phyloP scores from a whole-genome alignment of 1,139 yeast genomes.

The Wickerhamiella infanticola region DNA sequence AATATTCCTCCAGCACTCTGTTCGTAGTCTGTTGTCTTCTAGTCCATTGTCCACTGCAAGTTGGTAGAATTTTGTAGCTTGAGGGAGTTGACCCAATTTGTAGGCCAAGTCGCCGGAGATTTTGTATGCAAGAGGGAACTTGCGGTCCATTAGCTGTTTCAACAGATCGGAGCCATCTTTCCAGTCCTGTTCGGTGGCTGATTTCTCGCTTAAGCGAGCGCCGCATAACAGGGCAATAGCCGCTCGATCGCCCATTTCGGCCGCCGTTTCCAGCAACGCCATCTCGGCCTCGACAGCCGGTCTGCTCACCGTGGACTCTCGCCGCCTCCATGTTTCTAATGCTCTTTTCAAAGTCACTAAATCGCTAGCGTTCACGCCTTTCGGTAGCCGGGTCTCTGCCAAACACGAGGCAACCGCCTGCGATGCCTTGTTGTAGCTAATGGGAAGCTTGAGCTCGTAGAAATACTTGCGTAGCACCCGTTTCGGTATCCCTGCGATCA shows the following conservation, averaged over 20 bases:
- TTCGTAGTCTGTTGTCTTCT: constrained; percentile 40
- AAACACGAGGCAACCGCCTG: constrained; percentile 14
- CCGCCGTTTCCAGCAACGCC: constrained; percentile 62
- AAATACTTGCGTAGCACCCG: constrained; percentile 17
- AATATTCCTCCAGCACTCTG: constrained; percentile 57
- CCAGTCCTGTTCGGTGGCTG: constrained; percentile 36
- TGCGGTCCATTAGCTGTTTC: constrained; percentile 40
- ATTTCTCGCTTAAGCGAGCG: constrained; percentile 22
- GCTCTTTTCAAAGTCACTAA: constrained; percentile 55
- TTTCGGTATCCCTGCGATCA: constrained; percentile 15
- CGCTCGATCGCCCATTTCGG: constrained; percentile 67
- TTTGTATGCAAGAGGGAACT: constrained; percentile 59
- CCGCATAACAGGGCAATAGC: constrained; percentile 59
- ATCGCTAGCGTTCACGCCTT: constrained; percentile 34
- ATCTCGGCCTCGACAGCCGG: constrained; percentile 40
- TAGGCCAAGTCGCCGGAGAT: constrained; percentile 59
- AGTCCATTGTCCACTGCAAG: constrained; percentile 32
- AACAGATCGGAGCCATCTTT: constrained; percentile 47
- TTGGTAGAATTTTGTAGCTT: constrained; percentile 34
- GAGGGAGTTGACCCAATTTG: constrained; percentile 35
- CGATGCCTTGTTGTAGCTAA: constrained; percentile 16
- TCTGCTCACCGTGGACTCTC: constrained; percentile 41
- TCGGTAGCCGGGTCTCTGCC: constrained; percentile 13
- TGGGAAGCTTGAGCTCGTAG: constrained; percentile 19
- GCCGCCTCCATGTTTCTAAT: constrained; percentile 43